Evolutionary conservation across 176 grass and related monocot species (phyloP).

Genomic region (Cenchrus fungigraminus): DNA sequence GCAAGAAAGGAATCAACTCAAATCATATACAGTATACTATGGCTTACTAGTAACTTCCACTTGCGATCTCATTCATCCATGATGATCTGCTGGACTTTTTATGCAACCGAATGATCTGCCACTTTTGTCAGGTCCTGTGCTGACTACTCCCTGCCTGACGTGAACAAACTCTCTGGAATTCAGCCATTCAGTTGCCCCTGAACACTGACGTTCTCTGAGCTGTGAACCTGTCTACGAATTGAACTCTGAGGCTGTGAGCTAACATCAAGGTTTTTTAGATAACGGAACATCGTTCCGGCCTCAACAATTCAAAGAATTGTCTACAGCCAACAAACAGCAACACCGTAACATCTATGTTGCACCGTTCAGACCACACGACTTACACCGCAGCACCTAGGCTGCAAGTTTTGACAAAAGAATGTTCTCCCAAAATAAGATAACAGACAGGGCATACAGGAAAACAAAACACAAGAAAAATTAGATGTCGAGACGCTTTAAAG

Average conservation of each 20-base stretch:
- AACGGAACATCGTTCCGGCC: no score
- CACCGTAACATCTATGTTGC: no score
- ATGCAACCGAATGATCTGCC: not conserved
- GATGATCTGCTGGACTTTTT: not conserved
- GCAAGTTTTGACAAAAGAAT: no score
- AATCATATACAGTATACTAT: not conserved
- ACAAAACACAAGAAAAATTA: no score
- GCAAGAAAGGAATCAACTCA: not conserved
- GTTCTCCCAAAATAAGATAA: no score
- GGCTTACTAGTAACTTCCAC: not conserved
- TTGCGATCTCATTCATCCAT: not conserved
- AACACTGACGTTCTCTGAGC: not conserved
- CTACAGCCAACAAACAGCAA: no score
- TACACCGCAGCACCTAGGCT: no score
- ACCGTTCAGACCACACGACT: no score
- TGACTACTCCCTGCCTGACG: not conserved
- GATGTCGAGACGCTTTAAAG: no score
- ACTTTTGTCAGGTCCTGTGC: not conserved
- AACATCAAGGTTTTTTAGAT: no score
- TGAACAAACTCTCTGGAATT: not conserved
- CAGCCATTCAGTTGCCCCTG: not conserved
- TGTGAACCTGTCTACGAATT: constrained; percentile 1
- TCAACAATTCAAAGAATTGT: no score
- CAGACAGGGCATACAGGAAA: no score
- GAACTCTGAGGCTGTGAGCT: not conserved